These are phyloP conservation scores for Licmophora abbreviata DNA, from an alignment of 108 stramenopile species.

Conservation along the genomic window DNA sequence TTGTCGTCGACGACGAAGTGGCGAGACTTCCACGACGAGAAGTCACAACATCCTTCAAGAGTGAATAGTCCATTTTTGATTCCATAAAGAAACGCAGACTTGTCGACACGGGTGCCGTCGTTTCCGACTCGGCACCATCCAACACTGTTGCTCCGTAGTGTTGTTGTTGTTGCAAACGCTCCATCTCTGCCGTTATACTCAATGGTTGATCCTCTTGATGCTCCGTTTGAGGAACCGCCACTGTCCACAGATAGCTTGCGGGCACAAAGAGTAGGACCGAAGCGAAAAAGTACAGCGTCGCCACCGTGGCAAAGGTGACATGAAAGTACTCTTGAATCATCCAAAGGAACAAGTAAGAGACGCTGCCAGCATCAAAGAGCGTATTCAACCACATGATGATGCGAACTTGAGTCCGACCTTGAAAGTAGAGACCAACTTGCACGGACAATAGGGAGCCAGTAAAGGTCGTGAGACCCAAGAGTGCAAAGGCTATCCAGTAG, in stretches of 20 bases:
- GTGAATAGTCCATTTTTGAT: background rate
- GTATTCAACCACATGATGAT: slow-evolving; percentile 35
- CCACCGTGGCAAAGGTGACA: background rate
- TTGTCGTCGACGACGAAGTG: background rate
- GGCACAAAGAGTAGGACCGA: slow-evolving; percentile 10
- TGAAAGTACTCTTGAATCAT: slow-evolving; percentile 3
- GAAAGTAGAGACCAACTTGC: slow-evolving; percentile 21
- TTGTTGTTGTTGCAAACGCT: background rate
- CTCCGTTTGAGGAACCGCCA: background rate
- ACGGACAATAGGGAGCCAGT: slow-evolving; percentile 8
- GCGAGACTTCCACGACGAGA: background rate
- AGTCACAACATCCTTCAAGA: background rate
- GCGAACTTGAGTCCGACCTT: slow-evolving; percentile 3
- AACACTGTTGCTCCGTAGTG: no score
- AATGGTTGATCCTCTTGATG: background rate
- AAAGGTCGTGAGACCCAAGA: slow-evolving; percentile 12
- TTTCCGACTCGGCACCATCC: background rate
- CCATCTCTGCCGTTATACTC: background rate
- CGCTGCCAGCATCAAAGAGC: slow-evolving; percentile 32
- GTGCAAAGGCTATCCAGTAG: slow-evolving; percentile 12
- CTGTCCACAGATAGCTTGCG: slow-evolving; percentile 16
- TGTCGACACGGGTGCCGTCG: background rate
- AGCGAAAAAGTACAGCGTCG: slow-evolving; percentile 9
- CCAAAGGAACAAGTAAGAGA: slow-evolving; percentile 31
- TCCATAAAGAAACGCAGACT: background rate